Percentiles rank a stretch among this genome's conserved stretches.
phyloP scores from a whole-genome alignment of 192 early-diverging fungal genomes.

The Coemansia sp. region DNA sequence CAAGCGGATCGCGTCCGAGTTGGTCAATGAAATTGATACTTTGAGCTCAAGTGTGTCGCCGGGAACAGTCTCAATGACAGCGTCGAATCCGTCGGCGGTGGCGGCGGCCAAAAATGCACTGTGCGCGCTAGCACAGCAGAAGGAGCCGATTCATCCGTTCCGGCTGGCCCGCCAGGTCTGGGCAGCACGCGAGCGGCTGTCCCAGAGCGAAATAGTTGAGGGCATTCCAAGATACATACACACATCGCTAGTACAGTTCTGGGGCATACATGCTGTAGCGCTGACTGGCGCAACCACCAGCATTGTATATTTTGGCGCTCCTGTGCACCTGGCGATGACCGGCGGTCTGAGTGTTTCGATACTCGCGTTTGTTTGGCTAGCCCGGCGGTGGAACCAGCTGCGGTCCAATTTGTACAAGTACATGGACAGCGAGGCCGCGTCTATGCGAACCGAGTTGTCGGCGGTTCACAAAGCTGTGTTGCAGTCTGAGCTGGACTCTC shows the following conservation, averaged over 20 bases:
- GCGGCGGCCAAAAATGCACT: conserved; percentile 17
- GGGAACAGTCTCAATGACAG: background rate
- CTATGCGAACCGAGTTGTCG: conserved; percentile 14
- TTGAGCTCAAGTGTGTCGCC: background rate
- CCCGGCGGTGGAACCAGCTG: conserved; percentile 34
- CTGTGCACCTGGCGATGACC: conserved; percentile 17
- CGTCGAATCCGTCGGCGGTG: conserved; percentile 3
- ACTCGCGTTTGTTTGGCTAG: conserved; percentile 36
- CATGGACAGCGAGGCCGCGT: conserved; percentile 18
- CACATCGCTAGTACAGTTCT: conserved; percentile 41
- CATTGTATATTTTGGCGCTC: conserved; percentile 4
- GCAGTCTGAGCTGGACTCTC: conserved; percentile 21
- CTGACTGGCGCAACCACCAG: conserved; percentile 11
- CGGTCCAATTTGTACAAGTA: conserved; percentile 14
- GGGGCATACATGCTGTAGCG: conserved; percentile 31
- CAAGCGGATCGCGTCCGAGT: conserved; percentile 7
- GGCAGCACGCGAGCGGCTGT: conserved; percentile 22
- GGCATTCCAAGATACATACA: conserved; percentile 32
- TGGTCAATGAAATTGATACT: conserved; percentile 13
- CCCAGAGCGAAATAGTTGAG: conserved; percentile 18
- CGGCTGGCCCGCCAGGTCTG: conserved; percentile 35
- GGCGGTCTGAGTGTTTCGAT: conserved; percentile 18
- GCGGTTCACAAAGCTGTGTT: conserved; percentile 17
- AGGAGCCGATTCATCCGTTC: conserved; percentile 29
- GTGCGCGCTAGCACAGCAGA: conserved; percentile 21